These are phyloP conservation scores for Fonsecaea nubica DNA, from an alignment of 2,329 filamentous ascomycete species.

Conservation along the genomic window DNA sequence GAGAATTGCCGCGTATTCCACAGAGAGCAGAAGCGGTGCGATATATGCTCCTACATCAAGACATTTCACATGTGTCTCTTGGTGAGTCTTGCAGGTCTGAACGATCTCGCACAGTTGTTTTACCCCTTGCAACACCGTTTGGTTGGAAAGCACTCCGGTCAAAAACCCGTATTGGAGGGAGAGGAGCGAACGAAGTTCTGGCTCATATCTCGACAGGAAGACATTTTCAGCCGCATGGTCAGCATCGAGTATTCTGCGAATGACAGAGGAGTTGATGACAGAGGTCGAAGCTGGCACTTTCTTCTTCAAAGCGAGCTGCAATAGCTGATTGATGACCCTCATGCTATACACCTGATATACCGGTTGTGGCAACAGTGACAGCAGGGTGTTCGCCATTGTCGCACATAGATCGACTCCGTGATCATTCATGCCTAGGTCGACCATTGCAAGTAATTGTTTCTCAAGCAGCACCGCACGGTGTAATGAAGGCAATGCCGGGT, in stretches of 20 bases:
- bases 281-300: slow-evolving; percentile 6
- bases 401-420: slow-evolving; percentile 18
- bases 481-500: slow-evolving; percentile 24
- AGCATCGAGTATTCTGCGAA: slow-evolving; percentile 1
- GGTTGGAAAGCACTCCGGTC: slow-evolving; percentile 13
- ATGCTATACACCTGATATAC: slow-evolving; percentile 27
- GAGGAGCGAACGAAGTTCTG: slow-evolving; percentile 22
- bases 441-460: slow-evolving; percentile 33
- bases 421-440: slow-evolving; percentile 17
- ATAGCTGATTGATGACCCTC: slow-evolving; percentile 23
- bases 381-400: slow-evolving; percentile 11
- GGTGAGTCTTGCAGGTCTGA: slow-evolving; percentile 52
- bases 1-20: slow-evolving; percentile 64
- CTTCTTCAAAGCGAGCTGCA: slow-evolving; percentile 21
- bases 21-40: slow-evolving; percentile 59
- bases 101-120: slow-evolving; percentile 46
- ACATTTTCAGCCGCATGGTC: neutral
- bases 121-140: slow-evolving; percentile 20
- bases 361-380: slow-evolving; percentile 18
- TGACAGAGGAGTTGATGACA: slow-evolving; percentile 8
- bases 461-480: slow-evolving; percentile 38
- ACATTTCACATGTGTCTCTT: slow-evolving; percentile 53
- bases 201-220: slow-evolving; percentile 30
- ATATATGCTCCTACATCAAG: slow-evolving; percentile 59
- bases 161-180: slow-evolving; percentile 39